Conservation (phyloP, 2,329 filamentous ascomycete genomes). For the Diaporthe sp. region DNA sequence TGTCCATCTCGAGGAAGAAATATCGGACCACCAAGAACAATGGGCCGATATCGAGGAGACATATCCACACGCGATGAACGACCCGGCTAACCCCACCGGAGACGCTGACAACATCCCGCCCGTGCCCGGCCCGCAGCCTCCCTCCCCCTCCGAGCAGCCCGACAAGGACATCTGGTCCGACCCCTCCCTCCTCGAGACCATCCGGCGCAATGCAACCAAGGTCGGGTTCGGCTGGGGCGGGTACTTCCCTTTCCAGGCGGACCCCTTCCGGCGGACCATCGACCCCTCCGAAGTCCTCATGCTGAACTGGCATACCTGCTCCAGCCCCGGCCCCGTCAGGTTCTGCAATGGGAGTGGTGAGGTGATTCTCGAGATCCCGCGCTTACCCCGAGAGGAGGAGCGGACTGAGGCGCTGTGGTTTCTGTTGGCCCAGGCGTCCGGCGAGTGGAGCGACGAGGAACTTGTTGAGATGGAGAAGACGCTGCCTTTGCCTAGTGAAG, state of each 20-base stretch:
- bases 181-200: background rate
- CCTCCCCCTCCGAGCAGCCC: background rate
- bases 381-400: background rate
- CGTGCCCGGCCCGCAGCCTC: background rate
- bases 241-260: background rate
- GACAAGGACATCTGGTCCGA: background rate
- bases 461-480: background rate
- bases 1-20: no score
- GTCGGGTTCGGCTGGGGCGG: no score
- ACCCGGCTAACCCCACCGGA: background rate
- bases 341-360: no score
- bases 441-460: background rate
- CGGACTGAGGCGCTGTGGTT: background rate
- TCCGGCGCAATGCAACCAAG: no score
- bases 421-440: background rate
- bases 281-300: background rate
- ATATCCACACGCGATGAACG: no score
- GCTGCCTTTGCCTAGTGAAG: background rate
- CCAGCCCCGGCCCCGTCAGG: no score
- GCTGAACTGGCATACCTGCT: background rate
- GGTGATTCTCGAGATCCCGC: no score
- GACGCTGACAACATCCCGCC: background rate
- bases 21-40: no score
- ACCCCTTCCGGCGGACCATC: background rate
- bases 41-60: no score